These are phyloP conservation scores for Abelmoschus esculentus DNA, from an alignment of 345 rosid genomes.

Conservation along the genomic window DNA sequence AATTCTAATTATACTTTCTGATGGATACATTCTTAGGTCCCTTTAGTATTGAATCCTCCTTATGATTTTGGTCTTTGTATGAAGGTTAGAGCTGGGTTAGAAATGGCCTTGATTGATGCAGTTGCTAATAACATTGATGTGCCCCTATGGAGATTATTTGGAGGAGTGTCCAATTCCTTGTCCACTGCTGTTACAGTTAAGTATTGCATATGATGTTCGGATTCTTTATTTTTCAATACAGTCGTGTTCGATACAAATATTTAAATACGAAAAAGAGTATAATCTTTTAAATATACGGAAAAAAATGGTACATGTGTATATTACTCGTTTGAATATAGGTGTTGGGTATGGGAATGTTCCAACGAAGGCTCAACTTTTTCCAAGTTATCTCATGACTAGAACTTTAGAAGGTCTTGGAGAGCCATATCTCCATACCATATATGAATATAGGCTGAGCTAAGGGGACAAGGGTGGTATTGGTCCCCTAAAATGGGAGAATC, in stretches of 20 bases:
- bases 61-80: not conserved
- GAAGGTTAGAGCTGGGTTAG: constrained; percentile 24
- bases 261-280: no score
- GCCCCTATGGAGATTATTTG: constrained; percentile 26
- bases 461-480: no score
- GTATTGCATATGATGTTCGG: not conserved
- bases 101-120: constrained; percentile 25
- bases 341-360: no score
- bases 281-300: no score
- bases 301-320: no score
- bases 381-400: not conserved
- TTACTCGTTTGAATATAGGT: no score
- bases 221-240: not conserved
- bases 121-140: constrained; percentile 22
- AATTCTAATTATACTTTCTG: no score
- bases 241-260: no score
- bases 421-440: not conserved
- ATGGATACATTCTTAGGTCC: no score
- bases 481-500: no score
- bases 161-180: constrained; percentile 13
- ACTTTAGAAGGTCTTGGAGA: not conserved
- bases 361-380: no score
- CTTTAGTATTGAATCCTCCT: not conserved
- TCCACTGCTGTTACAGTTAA: constrained; percentile 12
- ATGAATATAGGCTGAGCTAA: not conserved